phyloP scores from a whole-genome alignment of 192 early-diverging fungal genomes.

The Rhizophlyctis rosea region DNA sequence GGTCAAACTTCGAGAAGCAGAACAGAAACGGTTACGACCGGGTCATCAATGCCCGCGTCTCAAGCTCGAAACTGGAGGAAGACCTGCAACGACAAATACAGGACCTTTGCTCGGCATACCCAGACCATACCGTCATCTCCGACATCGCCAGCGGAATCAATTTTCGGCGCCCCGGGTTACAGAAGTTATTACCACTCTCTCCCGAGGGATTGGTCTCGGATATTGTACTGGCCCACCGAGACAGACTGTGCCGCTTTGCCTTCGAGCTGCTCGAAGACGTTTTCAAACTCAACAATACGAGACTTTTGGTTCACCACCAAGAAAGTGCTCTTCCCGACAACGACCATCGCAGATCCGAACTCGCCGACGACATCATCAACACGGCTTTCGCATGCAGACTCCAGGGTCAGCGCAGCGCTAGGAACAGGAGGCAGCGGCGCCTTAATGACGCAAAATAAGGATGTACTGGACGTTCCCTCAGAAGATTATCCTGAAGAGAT shows the following conservation, averaged over 20 bases:
- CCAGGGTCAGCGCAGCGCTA: background rate
- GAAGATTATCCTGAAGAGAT: background rate
- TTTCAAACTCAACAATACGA: slow-evolving; percentile 8
- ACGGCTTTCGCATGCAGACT: background rate
- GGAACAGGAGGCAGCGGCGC: background rate
- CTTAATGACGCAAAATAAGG: background rate
- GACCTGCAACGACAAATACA: background rate
- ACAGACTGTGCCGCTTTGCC: background rate
- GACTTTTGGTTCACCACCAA: background rate
- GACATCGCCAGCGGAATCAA: slow-evolving; percentile 10
- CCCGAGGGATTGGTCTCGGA: slow-evolving; percentile 15
- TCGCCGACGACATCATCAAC: background rate
- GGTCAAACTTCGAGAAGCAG: too few species aligned
- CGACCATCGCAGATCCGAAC: background rate
- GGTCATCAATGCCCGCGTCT: background rate
- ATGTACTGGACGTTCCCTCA: background rate
- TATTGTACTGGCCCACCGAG: slow-evolving; percentile 19
- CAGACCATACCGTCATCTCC: background rate
- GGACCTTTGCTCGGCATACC: background rate
- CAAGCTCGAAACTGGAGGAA: background rate
- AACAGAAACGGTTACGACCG: too few species aligned
- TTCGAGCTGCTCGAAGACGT: slow-evolving; percentile 11
- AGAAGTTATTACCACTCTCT: background rate
- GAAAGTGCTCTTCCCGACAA: background rate
- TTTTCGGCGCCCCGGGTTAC: slow-evolving; percentile 12